Conservation (phyloP, 148 eudicot species). For the Rhododendron kiyosumense region DNA sequence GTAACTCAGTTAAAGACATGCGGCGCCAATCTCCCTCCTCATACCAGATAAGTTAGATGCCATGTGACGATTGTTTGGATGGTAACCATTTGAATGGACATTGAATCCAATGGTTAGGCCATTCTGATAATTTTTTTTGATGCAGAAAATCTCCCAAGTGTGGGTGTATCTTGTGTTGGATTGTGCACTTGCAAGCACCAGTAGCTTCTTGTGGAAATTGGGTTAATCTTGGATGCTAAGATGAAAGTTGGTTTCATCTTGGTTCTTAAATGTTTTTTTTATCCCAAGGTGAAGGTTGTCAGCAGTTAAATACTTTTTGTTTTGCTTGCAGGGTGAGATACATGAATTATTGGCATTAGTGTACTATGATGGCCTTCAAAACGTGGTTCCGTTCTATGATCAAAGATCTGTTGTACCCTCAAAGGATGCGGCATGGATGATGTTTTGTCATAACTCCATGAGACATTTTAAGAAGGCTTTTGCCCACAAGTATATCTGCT, state of each 20-base stretch:
- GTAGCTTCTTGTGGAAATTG: background rate
- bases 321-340: slow-evolving; percentile 78
- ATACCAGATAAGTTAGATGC: background rate
- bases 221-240: background rate
- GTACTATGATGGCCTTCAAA: slow-evolving; percentile 91
- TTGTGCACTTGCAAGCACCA: background rate
- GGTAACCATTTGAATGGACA: slow-evolving; percentile 4
- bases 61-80: background rate
- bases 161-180: background rate
- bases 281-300: background rate
- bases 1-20: background rate
- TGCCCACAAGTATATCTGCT: slow-evolving; percentile 54
- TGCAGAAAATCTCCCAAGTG: background rate
- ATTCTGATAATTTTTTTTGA: background rate
- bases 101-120: background rate
- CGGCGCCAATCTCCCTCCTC: background rate
- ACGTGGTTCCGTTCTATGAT: slow-evolving; percentile 91
- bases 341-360: slow-evolving; percentile 96
- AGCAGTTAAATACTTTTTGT: slow-evolving; percentile 2
- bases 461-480: slow-evolving; percentile 90
- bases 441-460: slow-evolving; percentile 78
- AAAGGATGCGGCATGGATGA: slow-evolving; percentile 69
- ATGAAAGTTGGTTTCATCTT: slow-evolving; percentile 3
- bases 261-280: background rate
- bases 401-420: slow-evolving; percentile 68